Conservation (phyloP, 179 eudicot genomes). For the Corrigiola litoralis region DNA sequence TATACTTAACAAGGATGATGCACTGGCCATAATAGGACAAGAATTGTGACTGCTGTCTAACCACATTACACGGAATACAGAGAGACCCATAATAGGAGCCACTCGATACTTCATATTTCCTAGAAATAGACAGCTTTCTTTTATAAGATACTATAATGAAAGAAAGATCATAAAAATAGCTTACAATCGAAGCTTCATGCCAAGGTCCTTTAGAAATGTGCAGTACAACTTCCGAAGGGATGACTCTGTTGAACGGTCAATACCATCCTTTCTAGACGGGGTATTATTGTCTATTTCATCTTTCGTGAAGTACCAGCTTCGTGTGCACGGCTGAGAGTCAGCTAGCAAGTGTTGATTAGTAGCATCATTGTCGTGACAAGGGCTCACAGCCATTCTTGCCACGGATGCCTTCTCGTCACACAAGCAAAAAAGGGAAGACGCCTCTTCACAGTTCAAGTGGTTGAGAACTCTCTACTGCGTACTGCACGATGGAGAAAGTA, state of each 20-base stretch:
- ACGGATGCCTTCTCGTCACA: conserved; percentile 16
- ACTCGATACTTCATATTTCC: too few species aligned
- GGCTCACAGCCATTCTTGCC: conserved; percentile 10
- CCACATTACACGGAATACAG: too few species aligned
- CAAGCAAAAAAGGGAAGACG: neutral
- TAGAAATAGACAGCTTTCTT: neutral
- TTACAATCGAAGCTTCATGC: conserved; percentile 72
- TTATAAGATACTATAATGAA: neutral
- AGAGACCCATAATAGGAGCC: too few species aligned
- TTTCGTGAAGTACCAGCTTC: conserved; percentile 55
- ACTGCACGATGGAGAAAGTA: conserved; percentile 12
- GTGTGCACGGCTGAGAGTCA: conserved; percentile 17
- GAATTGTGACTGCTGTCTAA: too few species aligned
- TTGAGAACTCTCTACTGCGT: neutral
- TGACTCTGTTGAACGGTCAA: conserved; percentile 40
- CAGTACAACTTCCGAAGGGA: conserved; percentile 51
- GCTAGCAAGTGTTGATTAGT: conserved; percentile 4
- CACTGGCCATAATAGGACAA: too few species aligned
- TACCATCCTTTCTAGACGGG: conserved; percentile 76
- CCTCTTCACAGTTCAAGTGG: neutral
- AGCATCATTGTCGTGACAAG: conserved; percentile 3
- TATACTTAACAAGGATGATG: too few species aligned
- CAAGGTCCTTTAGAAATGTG: conserved; percentile 59
- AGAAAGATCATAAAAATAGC: conserved; percentile 15
- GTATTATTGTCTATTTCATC: conserved; percentile 54